phyloP scores from a whole-genome alignment of 1,284 basidiomycete species.

The Marasmius oreades region DNA sequence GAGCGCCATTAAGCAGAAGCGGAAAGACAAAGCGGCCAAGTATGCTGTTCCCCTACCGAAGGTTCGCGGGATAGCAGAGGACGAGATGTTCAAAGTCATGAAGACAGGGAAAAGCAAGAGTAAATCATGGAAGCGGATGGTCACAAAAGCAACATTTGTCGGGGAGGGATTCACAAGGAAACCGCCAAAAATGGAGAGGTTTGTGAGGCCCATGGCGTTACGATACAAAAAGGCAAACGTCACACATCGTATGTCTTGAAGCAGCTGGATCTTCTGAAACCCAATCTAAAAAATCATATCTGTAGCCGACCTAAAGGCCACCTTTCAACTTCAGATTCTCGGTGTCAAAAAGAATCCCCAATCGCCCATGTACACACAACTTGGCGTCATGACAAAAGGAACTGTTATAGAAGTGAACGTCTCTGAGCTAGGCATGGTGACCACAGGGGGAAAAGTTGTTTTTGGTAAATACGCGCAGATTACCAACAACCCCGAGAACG shows the following conservation, averaged over 20 bases:
- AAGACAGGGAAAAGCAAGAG: constrained; percentile 97
- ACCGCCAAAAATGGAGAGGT: constrained; percentile 98
- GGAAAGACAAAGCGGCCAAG: constrained; percentile 99
- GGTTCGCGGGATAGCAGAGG: constrained; percentile 97
- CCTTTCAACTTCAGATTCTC: constrained; percentile 97
- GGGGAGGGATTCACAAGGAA: constrained; percentile 98
- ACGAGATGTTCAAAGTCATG: constrained; percentile 99
- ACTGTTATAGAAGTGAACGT: constrained; percentile 99
- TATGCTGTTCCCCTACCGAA: constrained; percentile 96
- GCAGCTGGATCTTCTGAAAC: not conserved
- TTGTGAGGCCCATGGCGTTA: constrained; percentile 95
- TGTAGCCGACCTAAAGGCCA: constrained; percentile 93
- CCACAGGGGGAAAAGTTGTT: constrained; percentile 94
- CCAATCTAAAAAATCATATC: constrained; percentile 9
- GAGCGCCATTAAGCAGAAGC: constrained; percentile 97
- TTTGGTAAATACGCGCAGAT: constrained; percentile 95
- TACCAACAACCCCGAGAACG: constrained; percentile 95
- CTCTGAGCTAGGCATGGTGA: constrained; percentile 96
- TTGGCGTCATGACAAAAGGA: constrained; percentile 97
- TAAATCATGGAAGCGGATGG: constrained; percentile 99
- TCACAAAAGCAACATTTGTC: constrained; percentile 98
- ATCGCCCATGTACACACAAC: constrained; percentile 93
- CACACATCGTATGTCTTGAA: constrained; percentile 90
- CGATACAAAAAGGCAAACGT: constrained; percentile 99
- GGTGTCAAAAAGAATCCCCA: constrained; percentile 99